phyloP scores from a whole-genome alignment of 495 filamentous ascomycete species.

The Aspergillus avenaceus region DNA sequence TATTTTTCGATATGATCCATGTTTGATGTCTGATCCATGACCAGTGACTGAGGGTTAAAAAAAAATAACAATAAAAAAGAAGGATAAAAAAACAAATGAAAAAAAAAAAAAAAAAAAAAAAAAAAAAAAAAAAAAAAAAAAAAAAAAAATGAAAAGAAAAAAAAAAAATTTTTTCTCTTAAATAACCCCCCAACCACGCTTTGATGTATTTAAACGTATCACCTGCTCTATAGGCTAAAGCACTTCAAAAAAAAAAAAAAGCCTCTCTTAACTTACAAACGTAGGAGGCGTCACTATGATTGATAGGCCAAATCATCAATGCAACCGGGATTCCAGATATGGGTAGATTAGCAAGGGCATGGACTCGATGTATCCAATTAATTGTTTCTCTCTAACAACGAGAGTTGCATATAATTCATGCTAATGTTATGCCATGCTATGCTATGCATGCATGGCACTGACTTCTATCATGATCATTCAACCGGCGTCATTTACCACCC shows the following conservation, averaged over 20 bases:
- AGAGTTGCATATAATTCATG: not conserved
- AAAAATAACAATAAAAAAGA: no score
- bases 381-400: not conserved
- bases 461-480: conserved; percentile 1
- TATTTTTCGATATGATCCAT: not conserved
- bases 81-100: no score
- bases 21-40: not conserved
- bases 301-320: not conserved
- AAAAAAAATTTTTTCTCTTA: no score
- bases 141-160: no score
- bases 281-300: not conserved
- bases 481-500: not conserved
- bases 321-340: not conserved
- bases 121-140: no score
- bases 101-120: no score
- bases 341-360: not conserved
- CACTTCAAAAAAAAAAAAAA: not conserved
- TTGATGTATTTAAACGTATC: no score
- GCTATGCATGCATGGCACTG: conserved; percentile 11
- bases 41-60: not conserved
- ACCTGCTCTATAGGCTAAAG: no score
- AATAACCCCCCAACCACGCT: no score
- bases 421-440: not conserved
- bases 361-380: not conserved
- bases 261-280: not conserved